Conservation (phyloP, 2,329 filamentous ascomycete genomes). For the Apiospora marii region DNA sequence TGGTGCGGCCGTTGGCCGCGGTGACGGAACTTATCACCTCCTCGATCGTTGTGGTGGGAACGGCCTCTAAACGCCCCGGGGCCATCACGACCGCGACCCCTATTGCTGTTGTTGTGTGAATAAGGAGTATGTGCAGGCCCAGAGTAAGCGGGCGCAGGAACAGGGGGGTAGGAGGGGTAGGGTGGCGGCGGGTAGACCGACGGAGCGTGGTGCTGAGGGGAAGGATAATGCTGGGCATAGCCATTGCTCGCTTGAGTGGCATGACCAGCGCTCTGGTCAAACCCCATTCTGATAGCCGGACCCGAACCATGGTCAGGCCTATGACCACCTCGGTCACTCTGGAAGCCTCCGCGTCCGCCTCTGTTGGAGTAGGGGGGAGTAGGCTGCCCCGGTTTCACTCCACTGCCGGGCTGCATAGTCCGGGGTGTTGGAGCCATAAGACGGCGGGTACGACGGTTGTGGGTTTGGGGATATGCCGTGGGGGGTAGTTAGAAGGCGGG, state of each 20-base stretch:
- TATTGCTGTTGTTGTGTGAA: conserved; percentile 44
- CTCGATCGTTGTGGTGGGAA: conserved; percentile 46
- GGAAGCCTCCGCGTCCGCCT: conserved; percentile 52
- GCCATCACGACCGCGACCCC: conserved; percentile 52
- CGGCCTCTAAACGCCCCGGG: conserved; percentile 44
- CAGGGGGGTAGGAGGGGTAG: conserved; percentile 47
- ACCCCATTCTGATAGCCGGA: conserved; percentile 45
- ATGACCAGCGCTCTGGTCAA: conserved; percentile 38
- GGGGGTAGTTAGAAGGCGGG: conserved; percentile 48
- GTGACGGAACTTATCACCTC: conserved; percentile 50
- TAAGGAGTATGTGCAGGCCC: conserved; percentile 36
- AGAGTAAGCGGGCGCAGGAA: conserved; percentile 44
- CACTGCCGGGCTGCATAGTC: conserved; percentile 53
- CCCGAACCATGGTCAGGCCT: conserved; percentile 42
- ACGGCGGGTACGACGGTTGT: conserved; percentile 47
- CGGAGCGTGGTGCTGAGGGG: conserved; percentile 49
- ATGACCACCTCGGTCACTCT: conserved; percentile 52
- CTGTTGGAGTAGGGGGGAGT: conserved; percentile 42
- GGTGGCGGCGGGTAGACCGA: conserved; percentile 40
- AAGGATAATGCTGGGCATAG: conserved; percentile 51
- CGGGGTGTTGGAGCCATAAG: conserved; percentile 49
- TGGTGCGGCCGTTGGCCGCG: conserved; percentile 43
- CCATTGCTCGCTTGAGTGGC: conserved; percentile 43
- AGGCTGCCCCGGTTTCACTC: conserved; percentile 44
- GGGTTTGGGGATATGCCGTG: conserved; percentile 43